These are phyloP conservation scores for Stevia rebaudiana DNA, from an alignment of 140 eudicot species.

Conservation along the genomic window DNA sequence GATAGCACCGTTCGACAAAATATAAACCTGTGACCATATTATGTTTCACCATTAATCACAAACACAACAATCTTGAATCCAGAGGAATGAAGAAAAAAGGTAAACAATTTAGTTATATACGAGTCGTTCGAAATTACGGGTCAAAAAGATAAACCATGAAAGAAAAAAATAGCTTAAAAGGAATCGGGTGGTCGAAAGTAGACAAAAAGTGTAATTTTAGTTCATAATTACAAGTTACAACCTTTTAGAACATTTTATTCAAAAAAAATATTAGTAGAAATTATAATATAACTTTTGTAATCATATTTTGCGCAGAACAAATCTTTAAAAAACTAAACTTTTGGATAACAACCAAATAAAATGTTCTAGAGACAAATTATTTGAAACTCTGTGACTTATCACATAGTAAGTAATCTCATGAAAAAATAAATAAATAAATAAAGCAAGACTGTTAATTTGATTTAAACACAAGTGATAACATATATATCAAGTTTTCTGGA, in stretches of 20 bases:
- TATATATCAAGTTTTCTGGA: background rate
- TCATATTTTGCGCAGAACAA: background rate
- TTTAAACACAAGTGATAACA: background rate
- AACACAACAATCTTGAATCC: background rate
- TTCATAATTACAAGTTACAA: background rate
- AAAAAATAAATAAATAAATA: too few relatives aligned
- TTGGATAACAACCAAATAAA: background rate
- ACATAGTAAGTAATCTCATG: background rate
- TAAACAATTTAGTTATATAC: too few relatives aligned
- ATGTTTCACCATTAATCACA: slow-evolving; percentile 3
- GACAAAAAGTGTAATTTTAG: background rate
- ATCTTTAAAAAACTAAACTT: background rate
- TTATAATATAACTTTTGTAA: background rate
- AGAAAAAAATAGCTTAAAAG: background rate
- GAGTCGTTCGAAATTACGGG: too few relatives aligned
- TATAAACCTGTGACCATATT: slow-evolving; percentile 56
- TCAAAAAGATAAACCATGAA: background rate
- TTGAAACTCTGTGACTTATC: background rate
- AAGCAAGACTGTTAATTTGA: background rate
- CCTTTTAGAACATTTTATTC: background rate
- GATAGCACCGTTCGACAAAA: slow-evolving; percentile 70
- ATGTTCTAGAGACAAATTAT: background rate
- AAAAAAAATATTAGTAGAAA: background rate
- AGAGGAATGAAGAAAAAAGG: too few relatives aligned
- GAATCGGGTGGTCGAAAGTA: background rate